Evolutionary conservation across 176 grass and related monocot species (phyloP).

Genomic region (Musa troglodytarum): DNA sequence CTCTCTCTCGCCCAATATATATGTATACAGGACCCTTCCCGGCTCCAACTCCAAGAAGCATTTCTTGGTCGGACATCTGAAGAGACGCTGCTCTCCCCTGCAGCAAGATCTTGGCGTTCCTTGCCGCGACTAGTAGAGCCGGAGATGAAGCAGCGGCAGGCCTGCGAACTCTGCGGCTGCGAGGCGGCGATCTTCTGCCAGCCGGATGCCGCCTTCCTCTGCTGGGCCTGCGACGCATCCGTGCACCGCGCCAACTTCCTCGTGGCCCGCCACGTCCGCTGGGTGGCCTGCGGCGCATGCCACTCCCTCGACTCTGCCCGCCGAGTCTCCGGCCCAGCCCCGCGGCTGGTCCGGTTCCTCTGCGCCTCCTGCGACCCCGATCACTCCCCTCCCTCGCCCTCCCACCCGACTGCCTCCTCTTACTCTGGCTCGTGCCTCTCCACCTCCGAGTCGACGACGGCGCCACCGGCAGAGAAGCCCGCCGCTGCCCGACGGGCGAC

Average conservation of each 20-base stretch:
- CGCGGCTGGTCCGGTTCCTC: neutral
- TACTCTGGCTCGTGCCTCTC: constrained; percentile 7
- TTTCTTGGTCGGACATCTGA: too few species aligned
- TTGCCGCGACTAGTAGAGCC: too few species aligned
- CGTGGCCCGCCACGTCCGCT: constrained; percentile 52
- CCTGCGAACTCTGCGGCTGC: constrained; percentile 16
- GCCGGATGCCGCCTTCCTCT: constrained; percentile 66
- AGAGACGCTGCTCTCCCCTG: too few species aligned
- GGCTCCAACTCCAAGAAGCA: too few species aligned
- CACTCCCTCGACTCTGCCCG: neutral
- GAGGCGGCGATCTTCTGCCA: constrained; percentile 19
- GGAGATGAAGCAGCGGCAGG: constrained; percentile 6
- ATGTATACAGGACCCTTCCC: too few species aligned
- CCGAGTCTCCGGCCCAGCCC: neutral
- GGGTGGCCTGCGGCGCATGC: constrained; percentile 26
- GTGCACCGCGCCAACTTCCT: constrained; percentile 39
- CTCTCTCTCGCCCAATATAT: too few species aligned
- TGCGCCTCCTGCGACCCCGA: constrained; percentile 1
- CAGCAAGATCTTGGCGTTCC: too few species aligned
- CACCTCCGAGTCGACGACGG: constrained; percentile 9
- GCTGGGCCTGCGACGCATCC: constrained; percentile 51
- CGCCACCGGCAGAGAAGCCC: neutral
- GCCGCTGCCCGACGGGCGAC: neutral
- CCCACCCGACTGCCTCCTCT: neutral
- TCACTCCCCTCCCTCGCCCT: neutral